A percentile compares a stretch with the other conserved stretches of the same genome.
Evolutionary conservation across 495 filamentous ascomycete genomes (phyloP).

Genomic region (Xeromyces bisporus): DNA sequence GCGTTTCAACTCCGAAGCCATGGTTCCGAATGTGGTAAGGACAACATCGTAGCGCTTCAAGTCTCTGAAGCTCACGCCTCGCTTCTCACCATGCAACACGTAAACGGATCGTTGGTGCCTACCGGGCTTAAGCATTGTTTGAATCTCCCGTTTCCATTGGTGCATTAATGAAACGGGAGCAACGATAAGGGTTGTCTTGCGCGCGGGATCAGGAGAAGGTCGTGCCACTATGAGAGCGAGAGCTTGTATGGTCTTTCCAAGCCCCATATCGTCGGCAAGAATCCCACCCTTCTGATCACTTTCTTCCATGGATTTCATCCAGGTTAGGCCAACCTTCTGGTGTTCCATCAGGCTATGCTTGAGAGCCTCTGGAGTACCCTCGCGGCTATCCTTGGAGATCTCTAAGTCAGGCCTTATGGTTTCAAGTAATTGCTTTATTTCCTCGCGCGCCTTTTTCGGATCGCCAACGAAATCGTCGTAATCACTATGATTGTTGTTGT

Average conservation of each 20-base stretch:
- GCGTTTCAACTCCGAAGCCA: constrained; percentile 52
- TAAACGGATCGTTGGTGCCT: constrained; percentile 43
- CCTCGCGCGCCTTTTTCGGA: constrained; percentile 40
- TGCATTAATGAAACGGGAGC: constrained; percentile 73
- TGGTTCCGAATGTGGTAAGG: constrained; percentile 74
- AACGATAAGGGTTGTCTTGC: constrained; percentile 75
- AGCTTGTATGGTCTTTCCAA: constrained; percentile 88
- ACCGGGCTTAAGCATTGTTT: constrained; percentile 46
- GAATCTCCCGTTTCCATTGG: constrained; percentile 82
- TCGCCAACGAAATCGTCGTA: constrained; percentile 23
- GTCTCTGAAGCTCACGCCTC: constrained; percentile 36
- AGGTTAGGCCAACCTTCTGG: constrained; percentile 66
- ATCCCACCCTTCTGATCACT: constrained; percentile 67
- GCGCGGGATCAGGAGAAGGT: constrained; percentile 40
- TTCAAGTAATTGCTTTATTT: constrained; percentile 49
- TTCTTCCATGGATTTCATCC: constrained; percentile 72
- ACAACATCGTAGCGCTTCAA: constrained; percentile 65
- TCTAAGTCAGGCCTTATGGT: constrained; percentile 64
- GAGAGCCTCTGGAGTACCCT: constrained; percentile 59
- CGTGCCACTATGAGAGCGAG: constrained; percentile 68
- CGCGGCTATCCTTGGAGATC: constrained; percentile 42
- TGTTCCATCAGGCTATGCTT: constrained; percentile 59
- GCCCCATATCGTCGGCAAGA: constrained; percentile 84
- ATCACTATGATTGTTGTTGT: constrained; percentile 7
- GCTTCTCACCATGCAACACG: constrained; percentile 47